A percentile compares a stretch with the other conserved stretches of the same genome.
Conservation (phyloP, 2,329 filamentous ascomycete species). For the Mollisia scopiformis region DNA sequence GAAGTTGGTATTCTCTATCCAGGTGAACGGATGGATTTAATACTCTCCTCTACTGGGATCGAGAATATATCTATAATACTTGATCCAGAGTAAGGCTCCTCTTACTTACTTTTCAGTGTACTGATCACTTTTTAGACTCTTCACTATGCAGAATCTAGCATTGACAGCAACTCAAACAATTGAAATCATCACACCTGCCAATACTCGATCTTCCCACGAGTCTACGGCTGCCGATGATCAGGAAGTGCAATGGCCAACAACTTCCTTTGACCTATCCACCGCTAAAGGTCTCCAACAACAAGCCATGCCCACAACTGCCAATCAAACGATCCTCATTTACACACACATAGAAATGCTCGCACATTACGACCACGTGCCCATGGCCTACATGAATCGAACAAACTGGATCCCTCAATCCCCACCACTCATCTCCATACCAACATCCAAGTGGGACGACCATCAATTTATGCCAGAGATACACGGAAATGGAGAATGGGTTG, state of each 20-base stretch:
- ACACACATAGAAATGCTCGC: neutral
- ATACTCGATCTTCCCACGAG: neutral
- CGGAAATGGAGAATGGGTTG: conserved; percentile 43
- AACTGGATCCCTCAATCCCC: neutral
- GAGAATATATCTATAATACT: neutral
- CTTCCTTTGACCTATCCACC: neutral
- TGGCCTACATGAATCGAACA: neutral
- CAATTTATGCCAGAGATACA: conserved; percentile 42
- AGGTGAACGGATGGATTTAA: neutral
- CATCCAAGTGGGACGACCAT: conserved; percentile 39
- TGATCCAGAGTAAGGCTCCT: neutral
- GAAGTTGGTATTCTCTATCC: neutral
- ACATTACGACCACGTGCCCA: neutral
- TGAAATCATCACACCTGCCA: neutral
- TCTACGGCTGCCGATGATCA: neutral
- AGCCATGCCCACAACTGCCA: neutral
- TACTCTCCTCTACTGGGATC: neutral
- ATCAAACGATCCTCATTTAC: neutral
- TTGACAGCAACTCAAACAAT: neutral
- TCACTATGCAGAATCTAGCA: conserved; percentile 33
- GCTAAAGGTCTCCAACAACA: neutral
- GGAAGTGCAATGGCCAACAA: neutral
- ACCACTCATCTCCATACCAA: neutral
- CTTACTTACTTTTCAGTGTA: neutral
- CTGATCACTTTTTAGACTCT: neutral